Evolutionary conservation across 345 rosid species (phyloP).

Genomic region (Gossypium turneri): DNA sequence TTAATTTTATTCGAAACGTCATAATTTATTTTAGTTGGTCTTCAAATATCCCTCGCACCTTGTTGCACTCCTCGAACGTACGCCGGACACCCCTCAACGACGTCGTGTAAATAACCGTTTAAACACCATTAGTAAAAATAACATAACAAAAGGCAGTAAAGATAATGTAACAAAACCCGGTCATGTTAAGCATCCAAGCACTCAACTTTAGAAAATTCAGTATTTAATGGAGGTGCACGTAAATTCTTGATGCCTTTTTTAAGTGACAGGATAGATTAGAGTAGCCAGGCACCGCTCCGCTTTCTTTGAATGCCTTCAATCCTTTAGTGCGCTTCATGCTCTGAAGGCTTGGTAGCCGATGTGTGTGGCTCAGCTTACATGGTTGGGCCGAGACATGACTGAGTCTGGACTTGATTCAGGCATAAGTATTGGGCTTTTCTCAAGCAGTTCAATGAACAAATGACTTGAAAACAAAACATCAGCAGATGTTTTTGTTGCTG

Average conservation of each 20-base stretch:
- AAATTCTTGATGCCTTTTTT: not conserved
- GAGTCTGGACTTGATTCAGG: not conserved
- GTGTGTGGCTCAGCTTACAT: not conserved
- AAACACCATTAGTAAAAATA: too few relatives aligned
- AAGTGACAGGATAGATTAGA: not conserved
- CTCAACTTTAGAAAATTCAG: too few relatives aligned
- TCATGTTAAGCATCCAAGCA: too few relatives aligned
- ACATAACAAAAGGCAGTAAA: too few relatives aligned
- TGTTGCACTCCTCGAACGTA: too few relatives aligned
- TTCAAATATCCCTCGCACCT: too few relatives aligned
- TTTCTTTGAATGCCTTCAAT: not conserved
- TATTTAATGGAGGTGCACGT: not conserved
- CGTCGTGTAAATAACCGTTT: too few relatives aligned
- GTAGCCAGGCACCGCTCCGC: not conserved
- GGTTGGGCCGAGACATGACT: not conserved
- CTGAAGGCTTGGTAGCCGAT: not conserved
- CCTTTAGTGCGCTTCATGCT: not conserved
- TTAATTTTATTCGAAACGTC: too few relatives aligned
- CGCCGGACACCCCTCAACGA: too few relatives aligned
- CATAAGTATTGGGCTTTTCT: not conserved
- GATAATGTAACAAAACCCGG: too few relatives aligned
- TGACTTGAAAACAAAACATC: not conserved
- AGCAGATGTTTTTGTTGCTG: not conserved
- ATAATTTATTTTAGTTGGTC: too few relatives aligned
- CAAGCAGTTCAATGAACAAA: not conserved